A percentile compares a stretch with the other conserved stretches of the same genome.
These are phyloP conservation scores for Holtermannia corniformis DNA, from an alignment of 768 basidiomycete genomes.

Conservation along the genomic window DNA sequence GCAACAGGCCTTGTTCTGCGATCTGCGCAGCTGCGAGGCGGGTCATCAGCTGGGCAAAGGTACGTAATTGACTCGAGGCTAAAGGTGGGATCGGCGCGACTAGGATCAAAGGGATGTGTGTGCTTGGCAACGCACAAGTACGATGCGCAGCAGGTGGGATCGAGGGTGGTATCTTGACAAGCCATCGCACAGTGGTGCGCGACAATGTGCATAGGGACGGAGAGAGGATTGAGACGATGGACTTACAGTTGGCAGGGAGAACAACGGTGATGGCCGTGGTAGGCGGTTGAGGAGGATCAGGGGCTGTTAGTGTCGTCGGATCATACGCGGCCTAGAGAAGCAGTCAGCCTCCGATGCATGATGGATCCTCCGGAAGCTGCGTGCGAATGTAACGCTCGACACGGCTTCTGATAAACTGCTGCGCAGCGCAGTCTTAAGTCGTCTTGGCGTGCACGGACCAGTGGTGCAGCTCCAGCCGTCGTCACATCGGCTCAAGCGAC, in stretches of 20 bases:
- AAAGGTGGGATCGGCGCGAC: too few species aligned
- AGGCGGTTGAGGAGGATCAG: conserved; percentile 23
- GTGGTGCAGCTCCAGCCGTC: not conserved
- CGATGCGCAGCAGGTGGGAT: conserved; percentile 9
- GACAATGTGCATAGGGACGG: too few species aligned
- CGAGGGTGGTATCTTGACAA: conserved; percentile 7
- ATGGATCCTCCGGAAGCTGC: too few species aligned
- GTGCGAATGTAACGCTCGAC: too few species aligned
- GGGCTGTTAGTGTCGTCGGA: conserved; percentile 17
- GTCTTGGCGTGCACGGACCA: too few species aligned
- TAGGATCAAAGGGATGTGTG: too few species aligned
- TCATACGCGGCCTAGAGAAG: conserved; percentile 19
- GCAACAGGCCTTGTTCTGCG: conserved; percentile 4
- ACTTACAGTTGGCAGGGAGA: conserved; percentile 12
- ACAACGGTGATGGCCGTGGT: conserved; percentile 12
- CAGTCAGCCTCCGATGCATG: not conserved
- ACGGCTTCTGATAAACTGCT: too few species aligned
- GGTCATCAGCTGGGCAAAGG: too few species aligned
- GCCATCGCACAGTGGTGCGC: too few species aligned
- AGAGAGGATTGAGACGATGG: not conserved
- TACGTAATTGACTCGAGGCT: too few species aligned
- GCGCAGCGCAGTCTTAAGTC: too few species aligned
- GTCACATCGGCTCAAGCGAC: not conserved
- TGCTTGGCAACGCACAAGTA: too few species aligned
- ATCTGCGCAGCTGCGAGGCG: not conserved